A percentile compares a stretch with the other conserved stretches of the same genome.
Conservation (phyloP, 192 early-diverging fungal genomes). For the Neocallimastix lanati region DNA sequence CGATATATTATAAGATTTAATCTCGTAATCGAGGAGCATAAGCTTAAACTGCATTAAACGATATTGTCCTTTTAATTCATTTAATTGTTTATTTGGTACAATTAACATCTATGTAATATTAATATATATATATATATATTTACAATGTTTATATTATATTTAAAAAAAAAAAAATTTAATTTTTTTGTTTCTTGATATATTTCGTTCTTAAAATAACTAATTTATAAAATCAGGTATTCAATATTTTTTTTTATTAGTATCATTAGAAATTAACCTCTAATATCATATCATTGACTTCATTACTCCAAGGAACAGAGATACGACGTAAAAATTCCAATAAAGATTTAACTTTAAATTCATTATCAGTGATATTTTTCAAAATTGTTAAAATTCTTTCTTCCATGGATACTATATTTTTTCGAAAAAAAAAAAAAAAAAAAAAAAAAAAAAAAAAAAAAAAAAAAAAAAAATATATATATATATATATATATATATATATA, state of each 20-base stretch:
- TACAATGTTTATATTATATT: too few species aligned
- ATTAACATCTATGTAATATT: not conserved
- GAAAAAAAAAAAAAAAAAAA: too few species aligned
- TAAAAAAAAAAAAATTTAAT: too few species aligned
- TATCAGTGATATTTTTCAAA: conserved; percentile 13
- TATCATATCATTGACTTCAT: conserved; percentile 19
- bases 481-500: too few species aligned
- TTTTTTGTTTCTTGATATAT: too few species aligned
- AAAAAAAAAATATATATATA: too few species aligned
- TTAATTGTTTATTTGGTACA: not conserved
- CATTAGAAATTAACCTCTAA: too few species aligned
- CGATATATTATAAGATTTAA: not conserved
- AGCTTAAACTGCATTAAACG: not conserved
- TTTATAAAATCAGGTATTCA: too few species aligned
- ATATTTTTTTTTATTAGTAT: too few species aligned
- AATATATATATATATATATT: too few species aligned
- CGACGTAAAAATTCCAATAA: conserved; percentile 43
- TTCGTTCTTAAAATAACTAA: too few species aligned
- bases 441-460: not conserved
- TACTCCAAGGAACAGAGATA: conserved; percentile 44
- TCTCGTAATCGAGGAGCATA: not conserved
- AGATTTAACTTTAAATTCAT: conserved; percentile 14
- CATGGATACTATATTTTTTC: conserved; percentile 15
- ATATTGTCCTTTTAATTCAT: not conserved
- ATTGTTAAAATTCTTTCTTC: conserved; percentile 36